Conservation (phyloP, 805 yeast genomes). For the Candida gorgasii region DNA sequence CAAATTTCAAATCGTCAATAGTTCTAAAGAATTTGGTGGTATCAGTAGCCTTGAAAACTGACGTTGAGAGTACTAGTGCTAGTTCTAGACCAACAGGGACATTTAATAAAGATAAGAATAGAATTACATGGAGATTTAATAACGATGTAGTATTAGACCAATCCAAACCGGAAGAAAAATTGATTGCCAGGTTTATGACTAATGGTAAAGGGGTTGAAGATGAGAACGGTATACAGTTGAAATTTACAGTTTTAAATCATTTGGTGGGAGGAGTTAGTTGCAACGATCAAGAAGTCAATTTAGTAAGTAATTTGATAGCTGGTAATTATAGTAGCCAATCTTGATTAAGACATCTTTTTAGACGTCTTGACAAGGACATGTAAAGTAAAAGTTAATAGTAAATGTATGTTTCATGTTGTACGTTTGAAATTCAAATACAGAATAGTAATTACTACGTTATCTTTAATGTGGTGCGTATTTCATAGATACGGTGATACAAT, state of each 20-base stretch:
- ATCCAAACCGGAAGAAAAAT: conserved; percentile 56
- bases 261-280: conserved; percentile 7
- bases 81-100: conserved; percentile 91
- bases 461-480: too few relatives aligned
- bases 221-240: conserved; percentile 69
- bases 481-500: background rate
- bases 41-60: conserved; percentile 57
- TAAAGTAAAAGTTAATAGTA: conserved; percentile 5
- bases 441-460: too few relatives aligned
- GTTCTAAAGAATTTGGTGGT: conserved; percentile 60
- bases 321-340: conserved; percentile 16
- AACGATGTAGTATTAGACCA: conserved; percentile 39
- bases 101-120: conserved; percentile 78
- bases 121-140: conserved; percentile 81
- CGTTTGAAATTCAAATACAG: background rate
- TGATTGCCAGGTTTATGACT: conserved; percentile 86
- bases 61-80: conserved; percentile 68
- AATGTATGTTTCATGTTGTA: conserved; percentile 2
- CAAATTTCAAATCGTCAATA: conserved; percentile 38
- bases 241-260: conserved; percentile 40
- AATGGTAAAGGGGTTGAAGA: conserved; percentile 70
- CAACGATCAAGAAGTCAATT: conserved; percentile 13
- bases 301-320: conserved; percentile 15
- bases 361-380: too few relatives aligned
- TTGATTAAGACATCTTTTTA: too few relatives aligned